Evolutionary conservation across 345 rosid genomes (phyloP).

Genomic region (Brassica juncea): DNA sequence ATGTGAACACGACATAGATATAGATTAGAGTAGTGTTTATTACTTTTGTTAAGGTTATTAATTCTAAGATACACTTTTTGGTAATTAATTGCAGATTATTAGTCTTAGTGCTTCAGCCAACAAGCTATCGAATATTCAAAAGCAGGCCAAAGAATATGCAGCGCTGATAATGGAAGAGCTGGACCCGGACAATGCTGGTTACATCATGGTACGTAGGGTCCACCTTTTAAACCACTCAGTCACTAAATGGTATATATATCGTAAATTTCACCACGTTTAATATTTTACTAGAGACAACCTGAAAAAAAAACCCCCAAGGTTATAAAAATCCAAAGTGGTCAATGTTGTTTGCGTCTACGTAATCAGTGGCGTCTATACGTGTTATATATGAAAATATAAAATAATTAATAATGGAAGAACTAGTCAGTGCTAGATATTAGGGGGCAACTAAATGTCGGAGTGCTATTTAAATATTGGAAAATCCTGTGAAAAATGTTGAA

Average conservation of each 20-base stretch:
- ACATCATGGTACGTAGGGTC: conserved; percentile 63
- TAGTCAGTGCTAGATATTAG: neutral
- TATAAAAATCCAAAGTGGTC: conserved; percentile 12
- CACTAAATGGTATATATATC: conserved; percentile 9
- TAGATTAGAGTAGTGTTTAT: neutral
- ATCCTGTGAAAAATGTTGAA: neutral
- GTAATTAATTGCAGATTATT: conserved; percentile 57
- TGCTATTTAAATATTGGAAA: neutral
- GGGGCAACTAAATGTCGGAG: neutral
- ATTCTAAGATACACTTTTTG: neutral
- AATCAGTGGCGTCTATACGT: neutral
- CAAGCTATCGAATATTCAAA: conserved; percentile 77
- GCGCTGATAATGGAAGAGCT: conserved; percentile 87
- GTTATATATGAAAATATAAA: neutral
- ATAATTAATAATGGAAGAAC: neutral
- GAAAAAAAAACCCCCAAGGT: neutral
- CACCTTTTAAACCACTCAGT: conserved; percentile 19
- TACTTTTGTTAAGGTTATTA: conserved; percentile 17
- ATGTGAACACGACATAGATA: conserved; percentile 32
- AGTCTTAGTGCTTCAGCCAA: conserved; percentile 87
- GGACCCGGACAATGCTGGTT: conserved; percentile 80
- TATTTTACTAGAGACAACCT: neutral
- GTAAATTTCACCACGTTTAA: neutral
- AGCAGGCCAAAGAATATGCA: conserved; percentile 81
- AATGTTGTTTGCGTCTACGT: neutral